Percentiles rank a stretch among this genome's conserved stretches.
phyloP scores from a whole-genome alignment of 2,329 filamentous ascomycete species.

The Monosporascus cannonballus region DNA sequence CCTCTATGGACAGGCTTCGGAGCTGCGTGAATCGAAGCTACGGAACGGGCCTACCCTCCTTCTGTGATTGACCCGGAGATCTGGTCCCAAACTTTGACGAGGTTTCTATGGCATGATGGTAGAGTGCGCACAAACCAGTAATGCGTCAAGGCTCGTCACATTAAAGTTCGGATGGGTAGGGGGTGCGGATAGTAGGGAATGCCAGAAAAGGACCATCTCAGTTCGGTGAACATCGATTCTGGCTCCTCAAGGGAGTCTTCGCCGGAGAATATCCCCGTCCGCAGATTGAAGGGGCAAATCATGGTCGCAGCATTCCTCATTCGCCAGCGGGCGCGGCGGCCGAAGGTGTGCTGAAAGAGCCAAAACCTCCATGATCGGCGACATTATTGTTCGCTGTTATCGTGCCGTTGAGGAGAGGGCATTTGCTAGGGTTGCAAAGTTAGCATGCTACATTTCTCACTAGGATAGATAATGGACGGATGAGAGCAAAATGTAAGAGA shows the following conservation, averaged over 20 bases:
- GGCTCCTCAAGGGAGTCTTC: not conserved
- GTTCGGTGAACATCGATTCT: too few species aligned
- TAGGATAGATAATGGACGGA: constrained; percentile 1
- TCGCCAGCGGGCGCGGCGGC: constrained; percentile 10
- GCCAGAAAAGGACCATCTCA: too few species aligned
- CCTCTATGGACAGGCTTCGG: not conserved
- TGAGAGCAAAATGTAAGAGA: not conserved
- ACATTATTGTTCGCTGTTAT: constrained; percentile 56
- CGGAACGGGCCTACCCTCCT: too few species aligned
- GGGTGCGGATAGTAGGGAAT: too few species aligned
- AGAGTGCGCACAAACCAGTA: too few species aligned
- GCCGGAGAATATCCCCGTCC: not conserved
- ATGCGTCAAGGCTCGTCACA: too few species aligned
- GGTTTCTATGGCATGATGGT: too few species aligned
- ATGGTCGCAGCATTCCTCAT: constrained; percentile 3
- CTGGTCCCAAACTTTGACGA: too few species aligned
- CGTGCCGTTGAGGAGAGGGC: constrained; percentile 78
- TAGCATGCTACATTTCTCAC: constrained; percentile 16
- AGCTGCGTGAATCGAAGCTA: too few species aligned
- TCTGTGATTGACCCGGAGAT: too few species aligned
- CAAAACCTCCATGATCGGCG: constrained; percentile 54
- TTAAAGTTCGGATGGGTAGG: too few species aligned
- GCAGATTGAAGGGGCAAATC: not conserved
- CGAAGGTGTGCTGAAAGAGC: constrained; percentile 41
- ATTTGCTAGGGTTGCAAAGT: constrained; percentile 41